Percentiles rank a stretch among this genome's conserved stretches.
These are phyloP conservation scores for Schoenoplectus triqueter DNA, from an alignment of 202 grass and related monocot genomes.

Conservation along the genomic window DNA sequence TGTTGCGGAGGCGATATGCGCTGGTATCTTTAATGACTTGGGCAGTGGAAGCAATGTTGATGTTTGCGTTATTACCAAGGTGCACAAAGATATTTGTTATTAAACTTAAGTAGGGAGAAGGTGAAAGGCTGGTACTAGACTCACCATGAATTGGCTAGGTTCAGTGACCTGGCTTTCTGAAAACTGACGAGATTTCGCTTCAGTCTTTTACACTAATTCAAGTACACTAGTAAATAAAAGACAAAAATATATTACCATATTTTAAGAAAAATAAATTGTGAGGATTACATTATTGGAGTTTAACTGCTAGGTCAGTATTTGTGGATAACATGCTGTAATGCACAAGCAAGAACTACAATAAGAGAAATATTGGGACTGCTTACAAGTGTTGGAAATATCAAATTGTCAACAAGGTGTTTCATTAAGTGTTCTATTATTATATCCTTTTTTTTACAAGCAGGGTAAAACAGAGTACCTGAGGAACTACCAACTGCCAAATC, in stretches of 20 bases:
- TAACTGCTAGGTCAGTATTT: neutral
- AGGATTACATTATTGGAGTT: neutral
- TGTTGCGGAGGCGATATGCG: conserved; percentile 72
- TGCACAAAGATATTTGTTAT: conserved; percentile 40
- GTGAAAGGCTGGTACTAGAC: neutral
- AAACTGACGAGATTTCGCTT: neutral
- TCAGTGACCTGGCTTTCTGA: neutral
- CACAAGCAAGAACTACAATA: neutral
- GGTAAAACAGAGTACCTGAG: conserved; percentile 88
- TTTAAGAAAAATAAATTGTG: neutral
- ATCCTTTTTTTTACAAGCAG: conserved; percentile 38
- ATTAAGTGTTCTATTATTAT: neutral
- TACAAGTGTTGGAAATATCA: conserved; percentile 25
- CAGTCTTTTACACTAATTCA: neutral
- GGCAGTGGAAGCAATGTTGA: conserved; percentile 99
- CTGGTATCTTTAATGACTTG: conserved; percentile 98
- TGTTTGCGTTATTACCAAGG: conserved; percentile 96
- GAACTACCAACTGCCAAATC: conserved; percentile 82
- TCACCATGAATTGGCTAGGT: neutral
- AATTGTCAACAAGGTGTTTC: neutral
- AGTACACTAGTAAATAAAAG: neutral
- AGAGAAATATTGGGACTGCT: neutral
- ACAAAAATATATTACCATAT: neutral
- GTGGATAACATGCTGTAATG: neutral
- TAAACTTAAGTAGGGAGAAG: neutral